Percentiles rank a stretch among this genome's conserved stretches.
These are phyloP conservation scores for Saccharomycopsis schoenii DNA, from an alignment of 805 yeast species.

Conservation along the genomic window DNA sequence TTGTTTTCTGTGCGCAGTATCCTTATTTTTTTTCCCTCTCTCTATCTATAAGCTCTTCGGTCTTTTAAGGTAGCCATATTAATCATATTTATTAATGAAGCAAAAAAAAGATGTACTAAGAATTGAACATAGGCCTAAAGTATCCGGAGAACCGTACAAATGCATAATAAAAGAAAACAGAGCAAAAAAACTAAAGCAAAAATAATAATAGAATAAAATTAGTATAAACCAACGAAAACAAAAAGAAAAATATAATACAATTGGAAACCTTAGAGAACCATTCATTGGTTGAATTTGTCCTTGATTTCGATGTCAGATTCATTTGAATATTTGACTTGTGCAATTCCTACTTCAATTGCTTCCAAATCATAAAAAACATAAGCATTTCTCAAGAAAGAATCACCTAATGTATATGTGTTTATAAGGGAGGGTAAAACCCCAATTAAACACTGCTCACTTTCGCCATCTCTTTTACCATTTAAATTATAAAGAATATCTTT, in stretches of 20 bases:
- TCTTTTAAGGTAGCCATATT: no score
- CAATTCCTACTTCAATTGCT: slow-evolving; percentile 44
- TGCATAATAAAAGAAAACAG: no score
- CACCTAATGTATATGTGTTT: slow-evolving; percentile 37
- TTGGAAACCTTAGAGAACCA: background rate
- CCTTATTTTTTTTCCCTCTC: background rate
- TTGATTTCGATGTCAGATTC: slow-evolving; percentile 26
- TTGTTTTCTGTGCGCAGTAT: background rate
- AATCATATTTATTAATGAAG: no score
- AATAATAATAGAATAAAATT: no score
- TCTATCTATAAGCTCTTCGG: no score
- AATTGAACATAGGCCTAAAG: no score
- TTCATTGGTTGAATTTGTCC: slow-evolving; percentile 21
- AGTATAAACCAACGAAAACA: background rate
- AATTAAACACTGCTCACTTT: slow-evolving; percentile 31
- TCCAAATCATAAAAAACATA: slow-evolving; percentile 59
- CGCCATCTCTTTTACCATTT: slow-evolving; percentile 15
- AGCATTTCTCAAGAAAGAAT: slow-evolving; percentile 44
- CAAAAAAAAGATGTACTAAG: no score
- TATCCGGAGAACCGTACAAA: no score
- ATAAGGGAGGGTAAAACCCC: slow-evolving; percentile 26
- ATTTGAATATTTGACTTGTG: slow-evolving; percentile 32
- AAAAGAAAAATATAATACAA: background rate
- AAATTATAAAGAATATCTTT: slow-evolving; percentile 22
- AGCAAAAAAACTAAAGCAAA: no score